Evolutionary conservation across 176 grass and related monocot species (phyloP).

Genomic region (Neostapfia colusana): DNA sequence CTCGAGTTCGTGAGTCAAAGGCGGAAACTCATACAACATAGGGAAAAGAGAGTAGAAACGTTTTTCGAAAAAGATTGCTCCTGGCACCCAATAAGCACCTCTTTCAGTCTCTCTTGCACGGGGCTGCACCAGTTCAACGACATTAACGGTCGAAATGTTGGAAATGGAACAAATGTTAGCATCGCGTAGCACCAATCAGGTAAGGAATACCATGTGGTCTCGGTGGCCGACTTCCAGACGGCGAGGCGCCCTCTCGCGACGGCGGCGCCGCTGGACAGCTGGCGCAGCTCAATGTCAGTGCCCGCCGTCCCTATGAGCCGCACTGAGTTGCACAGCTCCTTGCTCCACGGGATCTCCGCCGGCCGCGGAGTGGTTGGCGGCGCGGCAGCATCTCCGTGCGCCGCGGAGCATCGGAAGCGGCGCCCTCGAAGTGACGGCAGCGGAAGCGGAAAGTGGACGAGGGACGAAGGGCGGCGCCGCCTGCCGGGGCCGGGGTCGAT

Average conservation of each 20-base stretch:
- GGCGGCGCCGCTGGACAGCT: constrained; percentile 58
- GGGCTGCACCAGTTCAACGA: neutral
- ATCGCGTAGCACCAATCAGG: neutral
- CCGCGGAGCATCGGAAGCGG: constrained; percentile 33
- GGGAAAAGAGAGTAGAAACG: too few relatives aligned
- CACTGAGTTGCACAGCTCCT: constrained; percentile 69
- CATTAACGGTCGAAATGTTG: neutral
- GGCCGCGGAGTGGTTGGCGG: constrained; percentile 43
- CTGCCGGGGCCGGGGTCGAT: neutral
- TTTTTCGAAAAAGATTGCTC: neutral
- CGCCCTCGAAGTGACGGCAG: neutral
- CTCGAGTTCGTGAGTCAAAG: too few relatives aligned
- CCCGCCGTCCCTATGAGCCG: constrained; percentile 77
- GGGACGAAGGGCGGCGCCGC: neutral
- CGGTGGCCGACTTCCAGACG: constrained; percentile 73
- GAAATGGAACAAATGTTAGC: neutral
- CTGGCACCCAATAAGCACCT: neutral
- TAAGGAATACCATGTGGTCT: constrained; percentile 63
- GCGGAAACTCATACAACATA: neutral
- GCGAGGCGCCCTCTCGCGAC: constrained; percentile 75
- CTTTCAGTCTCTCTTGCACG: neutral
- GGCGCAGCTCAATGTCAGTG: constrained; percentile 68
- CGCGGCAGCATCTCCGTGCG: constrained; percentile 29
- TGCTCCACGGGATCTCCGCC: constrained; percentile 71
- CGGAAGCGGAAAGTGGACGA: neutral